Evolutionary conservation across 2,329 filamentous ascomycete species (phyloP).

Genomic region (Aspergillus clavatus): DNA sequence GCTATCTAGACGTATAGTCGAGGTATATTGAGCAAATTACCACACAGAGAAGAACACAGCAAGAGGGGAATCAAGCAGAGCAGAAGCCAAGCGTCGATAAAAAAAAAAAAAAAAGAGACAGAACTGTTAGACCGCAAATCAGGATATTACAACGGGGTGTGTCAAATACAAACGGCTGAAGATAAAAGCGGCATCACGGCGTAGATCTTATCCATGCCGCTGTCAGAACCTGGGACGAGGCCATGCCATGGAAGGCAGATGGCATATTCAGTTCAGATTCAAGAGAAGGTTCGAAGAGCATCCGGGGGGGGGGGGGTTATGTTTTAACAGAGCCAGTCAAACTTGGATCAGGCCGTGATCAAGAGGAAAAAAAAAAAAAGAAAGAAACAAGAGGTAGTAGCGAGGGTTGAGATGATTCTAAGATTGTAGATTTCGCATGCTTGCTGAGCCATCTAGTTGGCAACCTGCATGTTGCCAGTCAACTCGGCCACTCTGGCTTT

Average conservation of each 20-base stretch:
- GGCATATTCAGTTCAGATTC: too few species aligned
- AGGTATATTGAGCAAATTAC: slow-evolving; percentile 19
- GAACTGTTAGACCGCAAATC: slow-evolving; percentile 1
- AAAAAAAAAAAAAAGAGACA: slow-evolving; percentile 13
- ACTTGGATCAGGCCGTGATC: slow-evolving; percentile 2
- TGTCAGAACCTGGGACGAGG: slow-evolving; percentile 1
- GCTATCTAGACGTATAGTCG: slow-evolving; percentile 10
- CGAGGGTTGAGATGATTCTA: slow-evolving; percentile 3
- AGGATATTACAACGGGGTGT: slow-evolving; percentile 7
- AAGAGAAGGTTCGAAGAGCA: too few species aligned
- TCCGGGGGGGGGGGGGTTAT: slow-evolving; percentile 3
- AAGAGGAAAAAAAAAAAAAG: slow-evolving; percentile 3
- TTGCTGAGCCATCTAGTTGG: slow-evolving; percentile 19
- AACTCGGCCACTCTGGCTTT: slow-evolving; percentile 94
- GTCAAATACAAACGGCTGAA: neutral
- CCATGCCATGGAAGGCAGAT: neutral
- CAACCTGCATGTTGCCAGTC: slow-evolving; percentile 73
- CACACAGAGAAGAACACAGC: slow-evolving; percentile 10
- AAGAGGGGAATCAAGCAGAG: slow-evolving; percentile 16
- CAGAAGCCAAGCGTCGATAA: slow-evolving; percentile 16
- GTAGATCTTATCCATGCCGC: slow-evolving; percentile 8
- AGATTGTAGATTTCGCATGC: too few species aligned
- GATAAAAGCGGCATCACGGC: slow-evolving; percentile 11
- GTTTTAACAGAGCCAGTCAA: neutral
- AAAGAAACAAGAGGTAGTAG: slow-evolving; percentile 6